These are phyloP conservation scores for Fusarium zealandicum DNA, from an alignment of 2,329 filamentous ascomycete genomes.

Conservation along the genomic window DNA sequence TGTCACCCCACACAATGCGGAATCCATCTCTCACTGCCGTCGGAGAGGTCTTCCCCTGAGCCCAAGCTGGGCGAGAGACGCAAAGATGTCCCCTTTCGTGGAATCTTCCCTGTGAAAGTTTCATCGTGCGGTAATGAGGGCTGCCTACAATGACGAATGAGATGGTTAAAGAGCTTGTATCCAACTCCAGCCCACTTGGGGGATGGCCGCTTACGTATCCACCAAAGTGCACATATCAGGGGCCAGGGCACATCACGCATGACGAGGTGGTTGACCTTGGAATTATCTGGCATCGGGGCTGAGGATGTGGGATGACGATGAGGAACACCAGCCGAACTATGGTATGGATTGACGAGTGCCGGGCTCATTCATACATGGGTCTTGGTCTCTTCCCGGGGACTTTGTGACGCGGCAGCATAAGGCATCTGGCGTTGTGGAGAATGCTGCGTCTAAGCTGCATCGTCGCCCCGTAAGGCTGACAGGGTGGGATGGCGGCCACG, in stretches of 20 bases:
- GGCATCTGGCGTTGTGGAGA: conserved; percentile 34
- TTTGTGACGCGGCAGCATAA: conserved; percentile 30
- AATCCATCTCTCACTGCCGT: conserved; percentile 22
- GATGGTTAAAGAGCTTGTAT: conserved; percentile 15
- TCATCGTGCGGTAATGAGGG: conserved; percentile 36
- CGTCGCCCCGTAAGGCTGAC: conserved; percentile 43
- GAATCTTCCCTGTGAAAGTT: conserved; percentile 26
- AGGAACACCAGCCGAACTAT: conserved; percentile 10
- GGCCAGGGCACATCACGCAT: conserved; percentile 19
- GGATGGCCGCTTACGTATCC: conserved; percentile 36
- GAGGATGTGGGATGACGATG: conserved; percentile 10
- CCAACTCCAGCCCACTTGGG: conserved; percentile 21
- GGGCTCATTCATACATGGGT: no score
- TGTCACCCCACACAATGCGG: conserved; percentile 36
- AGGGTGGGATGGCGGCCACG: conserved; percentile 17
- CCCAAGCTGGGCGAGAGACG: conserved; percentile 13
- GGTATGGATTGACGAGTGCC: no score
- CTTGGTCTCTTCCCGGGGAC: conserved; percentile 18
- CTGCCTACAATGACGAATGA: conserved; percentile 32
- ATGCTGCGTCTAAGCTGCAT: conserved; percentile 21
- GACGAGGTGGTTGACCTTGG: conserved; percentile 23
- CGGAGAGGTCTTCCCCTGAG: conserved; percentile 4
- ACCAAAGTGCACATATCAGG: conserved; percentile 26
- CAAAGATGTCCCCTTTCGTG: conserved; percentile 25
- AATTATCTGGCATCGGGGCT: conserved; percentile 11